Evolutionary conservation across 2,329 filamentous ascomycete genomes (phyloP).

Genomic region (Aspergillus cejpii): DNA sequence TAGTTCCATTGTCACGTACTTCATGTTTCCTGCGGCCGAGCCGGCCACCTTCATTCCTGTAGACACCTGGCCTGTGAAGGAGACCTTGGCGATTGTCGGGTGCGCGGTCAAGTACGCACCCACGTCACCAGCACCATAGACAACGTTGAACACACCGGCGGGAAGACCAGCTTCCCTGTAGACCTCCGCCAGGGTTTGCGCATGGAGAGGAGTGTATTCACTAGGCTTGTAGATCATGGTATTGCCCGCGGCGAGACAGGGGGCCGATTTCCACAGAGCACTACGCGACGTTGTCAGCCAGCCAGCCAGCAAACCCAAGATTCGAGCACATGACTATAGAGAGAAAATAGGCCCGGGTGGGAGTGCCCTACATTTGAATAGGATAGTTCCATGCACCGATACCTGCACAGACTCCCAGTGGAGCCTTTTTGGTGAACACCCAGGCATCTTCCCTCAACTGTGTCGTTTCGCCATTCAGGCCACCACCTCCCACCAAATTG

Average conservation of each 20-base stretch:
- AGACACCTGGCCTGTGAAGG: constrained; percentile 79
- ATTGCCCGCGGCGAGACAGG: constrained; percentile 78
- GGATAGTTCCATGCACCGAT: constrained; percentile 93
- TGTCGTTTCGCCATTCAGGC: constrained; percentile 72
- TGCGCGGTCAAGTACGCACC: constrained; percentile 70
- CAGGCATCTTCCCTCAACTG: constrained; percentile 68
- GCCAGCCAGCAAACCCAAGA: neutral
- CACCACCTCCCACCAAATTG: constrained; percentile 67
- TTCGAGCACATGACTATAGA: too few species aligned
- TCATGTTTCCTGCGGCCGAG: constrained; percentile 69
- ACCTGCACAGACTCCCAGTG: constrained; percentile 75
- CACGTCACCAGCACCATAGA: constrained; percentile 72
- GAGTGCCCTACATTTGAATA: constrained; percentile 62
- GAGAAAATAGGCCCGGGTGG: too few species aligned
- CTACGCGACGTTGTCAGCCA: constrained; percentile 20
- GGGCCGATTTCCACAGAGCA: constrained; percentile 80
- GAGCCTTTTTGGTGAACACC: constrained; percentile 75
- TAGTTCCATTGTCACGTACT: constrained; percentile 87
- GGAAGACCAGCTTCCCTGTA: constrained; percentile 74
- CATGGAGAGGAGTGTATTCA: constrained; percentile 81
- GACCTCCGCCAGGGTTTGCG: constrained; percentile 64
- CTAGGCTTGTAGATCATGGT: constrained; percentile 89
- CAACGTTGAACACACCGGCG: constrained; percentile 77
- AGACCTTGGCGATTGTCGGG: constrained; percentile 70
- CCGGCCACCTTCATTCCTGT: constrained; percentile 77